These are phyloP conservation scores for Alliaria petiolata DNA, from an alignment of 345 rosid genomes.

Conservation along the genomic window DNA sequence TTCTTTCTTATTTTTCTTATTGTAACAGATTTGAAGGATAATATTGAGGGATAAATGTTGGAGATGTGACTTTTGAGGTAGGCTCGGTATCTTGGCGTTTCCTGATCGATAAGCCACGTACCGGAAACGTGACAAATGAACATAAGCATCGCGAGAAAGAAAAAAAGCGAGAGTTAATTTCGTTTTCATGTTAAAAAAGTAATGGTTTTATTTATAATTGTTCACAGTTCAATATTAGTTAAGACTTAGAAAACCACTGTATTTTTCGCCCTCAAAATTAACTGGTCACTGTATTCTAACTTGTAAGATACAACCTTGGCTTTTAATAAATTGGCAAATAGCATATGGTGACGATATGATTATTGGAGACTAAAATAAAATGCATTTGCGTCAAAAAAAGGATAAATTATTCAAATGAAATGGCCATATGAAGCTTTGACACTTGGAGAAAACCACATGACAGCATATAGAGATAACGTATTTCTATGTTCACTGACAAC, in stretches of 20 bases:
- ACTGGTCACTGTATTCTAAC: background rate
- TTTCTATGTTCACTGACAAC: background rate
- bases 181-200: background rate
- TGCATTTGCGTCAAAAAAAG: background rate
- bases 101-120: slow-evolving; percentile 27
- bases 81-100: slow-evolving; percentile 28
- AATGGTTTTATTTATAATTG: background rate
- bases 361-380: slow-evolving; percentile 1
- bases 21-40: slow-evolving; percentile 11
- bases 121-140: slow-evolving; percentile 11
- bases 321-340: background rate
- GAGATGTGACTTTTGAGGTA: slow-evolving; percentile 19
- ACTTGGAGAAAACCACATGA: slow-evolving; percentile 22
- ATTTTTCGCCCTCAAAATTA: background rate
- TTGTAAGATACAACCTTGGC: background rate
- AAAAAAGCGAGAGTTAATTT: background rate
- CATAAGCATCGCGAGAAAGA: slow-evolving; percentile 2
- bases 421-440: background rate
- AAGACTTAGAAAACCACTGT: background rate
- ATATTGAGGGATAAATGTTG: background rate
- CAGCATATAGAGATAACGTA: slow-evolving; percentile 2
- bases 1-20: background rate
- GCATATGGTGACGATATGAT: background rate
- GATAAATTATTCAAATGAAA: background rate
- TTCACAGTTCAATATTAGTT: background rate